phyloP scores from a whole-genome alignment of 2,329 filamentous ascomycete genomes.

The Talaromyces piceae region DNA sequence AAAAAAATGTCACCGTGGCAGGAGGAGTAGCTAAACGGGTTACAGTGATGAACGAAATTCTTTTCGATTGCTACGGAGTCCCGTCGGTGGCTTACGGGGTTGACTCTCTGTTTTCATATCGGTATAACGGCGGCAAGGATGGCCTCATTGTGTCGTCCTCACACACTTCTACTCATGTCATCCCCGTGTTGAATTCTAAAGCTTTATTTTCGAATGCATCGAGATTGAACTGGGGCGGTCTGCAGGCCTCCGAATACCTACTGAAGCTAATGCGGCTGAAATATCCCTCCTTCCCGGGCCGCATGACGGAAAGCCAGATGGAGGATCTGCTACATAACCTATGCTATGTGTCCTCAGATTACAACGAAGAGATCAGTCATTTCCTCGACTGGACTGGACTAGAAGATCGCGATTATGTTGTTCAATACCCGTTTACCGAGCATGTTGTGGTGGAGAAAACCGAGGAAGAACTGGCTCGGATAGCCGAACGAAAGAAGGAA shows the following conservation, averaged over 20 bases:
- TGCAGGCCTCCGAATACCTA: slow-evolving; percentile 82
- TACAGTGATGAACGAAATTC: slow-evolving; percentile 88
- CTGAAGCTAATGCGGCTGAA: slow-evolving; percentile 84
- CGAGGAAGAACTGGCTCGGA: slow-evolving; percentile 81
- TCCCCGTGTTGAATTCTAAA: slow-evolving; percentile 83
- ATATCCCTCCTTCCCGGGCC: slow-evolving; percentile 81
- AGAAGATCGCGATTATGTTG: slow-evolving; percentile 78
- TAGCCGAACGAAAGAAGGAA: slow-evolving; percentile 92
- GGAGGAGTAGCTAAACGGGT: background rate
- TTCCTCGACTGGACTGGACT: slow-evolving; percentile 89
- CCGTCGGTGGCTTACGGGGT: slow-evolving; percentile 90
- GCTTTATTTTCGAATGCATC: slow-evolving; percentile 78
- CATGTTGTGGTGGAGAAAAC: slow-evolving; percentile 86
- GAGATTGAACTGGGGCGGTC: slow-evolving; percentile 89
- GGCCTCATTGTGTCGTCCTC: slow-evolving; percentile 88
- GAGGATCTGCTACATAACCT: slow-evolving; percentile 83
- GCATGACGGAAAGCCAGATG: slow-evolving; percentile 77
- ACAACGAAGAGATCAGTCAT: slow-evolving; percentile 64
- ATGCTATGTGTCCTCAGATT: slow-evolving; percentile 81
- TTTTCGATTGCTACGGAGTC: slow-evolving; percentile 92
- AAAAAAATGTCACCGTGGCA: too few species aligned
- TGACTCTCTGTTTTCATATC: slow-evolving; percentile 93
- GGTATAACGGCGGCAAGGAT: slow-evolving; percentile 79
- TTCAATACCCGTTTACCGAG: slow-evolving; percentile 92
- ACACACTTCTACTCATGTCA: slow-evolving; percentile 88